Percentiles rank a stretch among this genome's conserved stretches.
Evolutionary conservation across 2,329 filamentous ascomycete genomes (phyloP).

Genomic region (Trichoderma guizhouense): DNA sequence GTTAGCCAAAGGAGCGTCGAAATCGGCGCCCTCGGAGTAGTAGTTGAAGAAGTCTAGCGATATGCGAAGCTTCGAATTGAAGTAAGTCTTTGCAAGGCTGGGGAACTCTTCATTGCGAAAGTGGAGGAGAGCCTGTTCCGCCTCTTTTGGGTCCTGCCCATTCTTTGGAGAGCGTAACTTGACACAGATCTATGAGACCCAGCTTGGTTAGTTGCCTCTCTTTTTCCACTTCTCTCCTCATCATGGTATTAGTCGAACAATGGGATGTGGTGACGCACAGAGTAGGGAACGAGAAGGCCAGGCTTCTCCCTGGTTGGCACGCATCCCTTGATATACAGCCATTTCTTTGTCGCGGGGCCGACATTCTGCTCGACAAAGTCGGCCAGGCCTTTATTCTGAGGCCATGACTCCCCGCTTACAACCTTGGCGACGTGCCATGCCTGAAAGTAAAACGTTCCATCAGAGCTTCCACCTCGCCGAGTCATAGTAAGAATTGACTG

Average conservation of each 20-base stretch:
- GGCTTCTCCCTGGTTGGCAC: conserved; percentile 13
- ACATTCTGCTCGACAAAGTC: conserved; percentile 19
- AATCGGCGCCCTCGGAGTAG: conserved; percentile 12
- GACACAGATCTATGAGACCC: conserved; percentile 6
- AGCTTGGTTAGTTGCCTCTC: background rate
- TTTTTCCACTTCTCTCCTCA: background rate
- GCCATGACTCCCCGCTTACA: conserved; percentile 16
- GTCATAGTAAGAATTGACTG: conserved; percentile 8
- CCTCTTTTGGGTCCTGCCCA: conserved; percentile 15
- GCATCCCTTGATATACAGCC: conserved; percentile 18
- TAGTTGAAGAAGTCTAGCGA: conserved; percentile 18
- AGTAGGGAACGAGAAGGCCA: conserved; percentile 13
- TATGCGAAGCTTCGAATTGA: conserved; percentile 7
- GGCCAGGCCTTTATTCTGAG: conserved; percentile 16
- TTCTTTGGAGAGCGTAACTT: conserved; percentile 15
- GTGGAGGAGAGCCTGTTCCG: conserved; percentile 7
- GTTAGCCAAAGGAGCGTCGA: conserved; percentile 4
- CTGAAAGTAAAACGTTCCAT: conserved; percentile 20
- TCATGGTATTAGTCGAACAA: background rate
- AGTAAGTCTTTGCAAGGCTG: conserved; percentile 12
- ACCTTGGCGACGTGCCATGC: conserved; percentile 16
- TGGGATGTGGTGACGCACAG: background rate
- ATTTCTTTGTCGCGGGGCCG: conserved; percentile 6
- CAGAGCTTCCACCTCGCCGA: conserved; percentile 13
- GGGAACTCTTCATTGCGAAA: conserved; percentile 19